phyloP scores from a whole-genome alignment of 345 rosid species.

The Citrus reticulata region DNA sequence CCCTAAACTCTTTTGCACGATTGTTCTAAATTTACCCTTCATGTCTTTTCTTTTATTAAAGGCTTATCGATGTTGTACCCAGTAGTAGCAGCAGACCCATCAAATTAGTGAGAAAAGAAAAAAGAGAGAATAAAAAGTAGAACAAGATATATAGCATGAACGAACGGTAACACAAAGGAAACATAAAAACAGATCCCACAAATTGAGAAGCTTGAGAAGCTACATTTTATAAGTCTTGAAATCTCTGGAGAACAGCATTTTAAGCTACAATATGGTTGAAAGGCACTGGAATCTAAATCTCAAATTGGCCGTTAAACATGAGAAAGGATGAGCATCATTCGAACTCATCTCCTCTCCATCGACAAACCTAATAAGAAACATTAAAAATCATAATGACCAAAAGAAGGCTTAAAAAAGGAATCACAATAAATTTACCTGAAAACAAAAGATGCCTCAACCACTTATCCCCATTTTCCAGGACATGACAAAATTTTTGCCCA shows the following conservation, averaged over 20 bases:
- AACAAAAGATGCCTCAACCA: background rate
- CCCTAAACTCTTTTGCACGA: too few relatives aligned
- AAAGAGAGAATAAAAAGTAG: too few relatives aligned
- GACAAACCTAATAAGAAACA: slow-evolving; percentile 1
- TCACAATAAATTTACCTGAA: background rate
- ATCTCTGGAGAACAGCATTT: slow-evolving; percentile 7
- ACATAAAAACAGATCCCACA: background rate
- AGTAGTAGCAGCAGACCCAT: too few relatives aligned
- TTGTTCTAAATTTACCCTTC: too few relatives aligned
- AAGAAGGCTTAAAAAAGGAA: background rate
- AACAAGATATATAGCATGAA: too few relatives aligned
- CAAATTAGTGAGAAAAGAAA: too few relatives aligned
- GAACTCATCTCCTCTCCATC: slow-evolving; percentile 37
- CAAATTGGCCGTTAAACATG: background rate
- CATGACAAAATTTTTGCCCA: slow-evolving; percentile 70
- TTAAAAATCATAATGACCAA: slow-evolving; percentile 12
- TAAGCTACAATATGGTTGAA: slow-evolving; percentile 2
- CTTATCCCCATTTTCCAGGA: slow-evolving; percentile 56
- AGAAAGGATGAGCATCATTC: slow-evolving; percentile 37
- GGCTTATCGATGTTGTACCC: too few relatives aligned
- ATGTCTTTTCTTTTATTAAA: too few relatives aligned
- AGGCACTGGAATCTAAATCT: slow-evolving; percentile 1
- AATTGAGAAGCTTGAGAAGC: background rate
- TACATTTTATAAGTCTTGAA: background rate
- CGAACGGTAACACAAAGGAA: background rate